These are phyloP conservation scores for Persicaria tinctoria DNA, from an alignment of 148 eudicot genomes.

Conservation along the genomic window DNA sequence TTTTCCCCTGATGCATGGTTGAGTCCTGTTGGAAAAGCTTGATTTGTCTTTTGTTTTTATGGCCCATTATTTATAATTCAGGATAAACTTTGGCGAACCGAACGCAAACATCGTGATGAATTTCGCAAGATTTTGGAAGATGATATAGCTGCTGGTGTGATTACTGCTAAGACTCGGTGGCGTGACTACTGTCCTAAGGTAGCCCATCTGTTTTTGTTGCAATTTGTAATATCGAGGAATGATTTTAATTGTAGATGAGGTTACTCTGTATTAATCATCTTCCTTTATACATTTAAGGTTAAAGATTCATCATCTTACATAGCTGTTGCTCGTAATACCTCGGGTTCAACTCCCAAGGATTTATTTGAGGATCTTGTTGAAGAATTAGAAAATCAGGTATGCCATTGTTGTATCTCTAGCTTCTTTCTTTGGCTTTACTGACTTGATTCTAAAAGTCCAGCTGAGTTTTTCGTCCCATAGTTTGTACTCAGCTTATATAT, in stretches of 20 bases:
- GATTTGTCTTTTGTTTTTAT: slow-evolving; percentile 12
- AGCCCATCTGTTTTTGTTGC: slow-evolving; percentile 9
- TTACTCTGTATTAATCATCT: not conserved
- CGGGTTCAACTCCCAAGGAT: slow-evolving; percentile 94
- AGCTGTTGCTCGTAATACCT: slow-evolving; percentile 74
- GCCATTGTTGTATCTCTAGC: not conserved
- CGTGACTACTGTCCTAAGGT: slow-evolving; percentile 81
- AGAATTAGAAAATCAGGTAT: slow-evolving; percentile 83
- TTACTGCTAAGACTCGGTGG: slow-evolving; percentile 84
- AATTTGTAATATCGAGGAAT: not conserved
- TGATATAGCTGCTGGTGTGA: slow-evolving; percentile 51
- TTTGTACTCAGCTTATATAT: not conserved
- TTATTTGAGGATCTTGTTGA: slow-evolving; percentile 78
- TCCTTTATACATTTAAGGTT: slow-evolving; percentile 39
- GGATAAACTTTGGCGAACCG: slow-evolving; percentile 75
- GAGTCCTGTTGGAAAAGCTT: not conserved
- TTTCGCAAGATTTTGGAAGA: slow-evolving; percentile 87
- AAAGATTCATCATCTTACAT: slow-evolving; percentile 64
- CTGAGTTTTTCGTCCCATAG: not conserved
- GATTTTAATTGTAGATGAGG: not conserved
- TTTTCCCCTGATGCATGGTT: not conserved
- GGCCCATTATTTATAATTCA: slow-evolving; percentile 10
- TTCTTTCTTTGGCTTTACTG: not conserved
- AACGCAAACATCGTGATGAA: slow-evolving; percentile 87
- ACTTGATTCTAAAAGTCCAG: not conserved